A percentile compares a stretch with the other conserved stretches of the same genome.
Evolutionary conservation across 1,284 basidiomycete species (phyloP).

Genomic region (Fomitiporia mediterranea): DNA sequence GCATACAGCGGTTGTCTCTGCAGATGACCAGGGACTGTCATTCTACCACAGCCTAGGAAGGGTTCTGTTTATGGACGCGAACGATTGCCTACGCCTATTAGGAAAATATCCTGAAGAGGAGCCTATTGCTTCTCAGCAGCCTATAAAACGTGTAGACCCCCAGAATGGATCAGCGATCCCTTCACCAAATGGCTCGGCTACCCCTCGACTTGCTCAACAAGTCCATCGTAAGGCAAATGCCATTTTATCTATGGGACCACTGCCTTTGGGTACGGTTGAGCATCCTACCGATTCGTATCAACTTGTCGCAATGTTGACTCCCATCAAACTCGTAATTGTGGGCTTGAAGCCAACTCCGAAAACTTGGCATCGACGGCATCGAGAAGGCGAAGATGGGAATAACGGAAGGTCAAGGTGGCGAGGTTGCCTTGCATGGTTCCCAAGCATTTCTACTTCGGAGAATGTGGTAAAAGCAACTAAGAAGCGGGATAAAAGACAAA

Average conservation of each 20-base stretch:
- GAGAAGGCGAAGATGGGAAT: constrained; percentile 47
- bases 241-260: constrained; percentile 73
- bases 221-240: constrained; percentile 49
- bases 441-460: constrained; percentile 40
- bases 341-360: constrained; percentile 89
- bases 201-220: constrained; percentile 28
- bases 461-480: constrained; percentile 25
- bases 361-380: constrained; percentile 85
- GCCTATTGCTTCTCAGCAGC: constrained; percentile 12
- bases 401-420: constrained; percentile 41
- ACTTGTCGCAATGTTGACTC: constrained; percentile 84
- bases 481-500: constrained; percentile 27
- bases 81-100: constrained; percentile 90
- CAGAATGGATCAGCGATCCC: constrained; percentile 28
- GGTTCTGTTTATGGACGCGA: constrained; percentile 92
- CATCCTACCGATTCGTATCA: constrained; percentile 84
- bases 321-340: constrained; percentile 88
- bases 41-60: constrained; percentile 97
- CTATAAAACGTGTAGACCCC: constrained; percentile 5
- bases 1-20: constrained; percentile 91
- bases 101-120: constrained; percentile 80
- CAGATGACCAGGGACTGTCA: constrained; percentile 87
- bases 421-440: constrained; percentile 76
- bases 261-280: constrained; percentile 75
- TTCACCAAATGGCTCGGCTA: constrained; percentile 13